These are phyloP conservation scores for Coniosporium tulheliwenetii DNA, from an alignment of 2,329 filamentous ascomycete species.

Conservation along the genomic window DNA sequence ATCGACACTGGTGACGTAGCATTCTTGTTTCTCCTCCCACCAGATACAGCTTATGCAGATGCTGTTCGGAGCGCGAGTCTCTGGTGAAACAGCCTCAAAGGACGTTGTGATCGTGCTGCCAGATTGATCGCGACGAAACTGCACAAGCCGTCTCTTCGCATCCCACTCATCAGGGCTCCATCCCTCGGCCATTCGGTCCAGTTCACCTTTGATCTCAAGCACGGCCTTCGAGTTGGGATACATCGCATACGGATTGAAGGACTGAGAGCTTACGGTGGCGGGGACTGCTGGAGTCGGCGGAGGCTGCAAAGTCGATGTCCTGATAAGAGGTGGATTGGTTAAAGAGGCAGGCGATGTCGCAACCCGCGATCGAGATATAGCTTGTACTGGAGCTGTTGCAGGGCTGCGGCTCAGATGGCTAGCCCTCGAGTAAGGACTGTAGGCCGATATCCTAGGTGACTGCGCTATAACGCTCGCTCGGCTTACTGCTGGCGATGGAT, in stretches of 20 bases:
- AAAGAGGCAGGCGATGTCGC: constrained; percentile 28
- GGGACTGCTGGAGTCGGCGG: constrained; percentile 31
- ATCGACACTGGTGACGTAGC: constrained; percentile 90
- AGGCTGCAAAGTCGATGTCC: constrained; percentile 50
- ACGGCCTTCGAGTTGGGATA: constrained; percentile 67
- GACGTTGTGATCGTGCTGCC: constrained; percentile 68
- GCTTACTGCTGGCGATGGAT: constrained; percentile 4
- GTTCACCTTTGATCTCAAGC: constrained; percentile 71
- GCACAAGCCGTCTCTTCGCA: constrained; percentile 67
- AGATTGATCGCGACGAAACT: constrained; percentile 69
- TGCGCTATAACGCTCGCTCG: constrained; percentile 1
- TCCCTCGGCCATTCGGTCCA: constrained; percentile 66
- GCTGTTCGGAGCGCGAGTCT: constrained; percentile 66
- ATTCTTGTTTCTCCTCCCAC: constrained; percentile 85
- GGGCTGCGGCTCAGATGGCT: constrained; percentile 27
- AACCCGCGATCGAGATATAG: constrained; percentile 18
- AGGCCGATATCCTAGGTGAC: constrained; percentile 3
- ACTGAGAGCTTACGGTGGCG: constrained; percentile 26
- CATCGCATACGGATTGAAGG: constrained; percentile 64
- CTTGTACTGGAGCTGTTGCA: constrained; percentile 22
- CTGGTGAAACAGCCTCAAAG: constrained; percentile 64
- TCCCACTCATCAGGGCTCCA: constrained; percentile 76
- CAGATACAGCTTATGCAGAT: constrained; percentile 96
- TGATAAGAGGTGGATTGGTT: constrained; percentile 45
- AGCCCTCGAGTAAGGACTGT: constrained; percentile 27